Evolutionary conservation across 2,329 filamentous ascomycete genomes (phyloP).

Genomic region (Fusarium pseudocircinatum): DNA sequence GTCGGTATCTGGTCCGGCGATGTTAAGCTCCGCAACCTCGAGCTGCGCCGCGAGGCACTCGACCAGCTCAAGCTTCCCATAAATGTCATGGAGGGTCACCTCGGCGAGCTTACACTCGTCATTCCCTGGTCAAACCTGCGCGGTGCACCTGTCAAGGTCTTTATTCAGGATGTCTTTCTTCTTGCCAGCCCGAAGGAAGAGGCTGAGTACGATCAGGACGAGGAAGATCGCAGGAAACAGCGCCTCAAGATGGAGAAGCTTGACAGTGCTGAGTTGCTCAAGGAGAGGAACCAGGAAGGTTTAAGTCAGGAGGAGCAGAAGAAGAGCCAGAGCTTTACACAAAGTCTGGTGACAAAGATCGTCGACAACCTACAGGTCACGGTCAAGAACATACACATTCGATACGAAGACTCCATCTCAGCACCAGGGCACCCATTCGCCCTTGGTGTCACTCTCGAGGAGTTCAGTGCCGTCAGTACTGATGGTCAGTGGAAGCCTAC

Average conservation of each 20-base stretch:
- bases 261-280: conserved; percentile 93
- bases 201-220: conserved; percentile 89
- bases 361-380: conserved; percentile 98
- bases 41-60: conserved; percentile 92
- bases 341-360: conserved; percentile 94
- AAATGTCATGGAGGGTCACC: conserved; percentile 94
- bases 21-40: conserved; percentile 91
- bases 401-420: conserved; percentile 97
- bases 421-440: conserved; percentile 95
- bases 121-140: conserved; percentile 98
- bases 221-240: conserved; percentile 87
- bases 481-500: conserved; percentile 95
- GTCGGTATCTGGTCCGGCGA: conserved; percentile 99
- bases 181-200: conserved; percentile 96
- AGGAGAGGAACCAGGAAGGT: conserved; percentile 90
- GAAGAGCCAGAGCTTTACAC: conserved; percentile 97
- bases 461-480: conserved; percentile 97
- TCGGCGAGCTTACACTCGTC: conserved; percentile 88
- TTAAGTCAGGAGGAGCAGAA: conserved; percentile 95
- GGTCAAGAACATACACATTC: conserved; percentile 97
- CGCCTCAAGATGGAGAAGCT: conserved; percentile 99
- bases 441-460: conserved; percentile 88
- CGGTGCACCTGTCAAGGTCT: conserved; percentile 91
- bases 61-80: conserved; percentile 97
- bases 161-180: conserved; percentile 96